These are phyloP conservation scores for Colletotrichum sp. DNA, from an alignment of 2,329 filamentous ascomycete genomes.

Conservation along the genomic window DNA sequence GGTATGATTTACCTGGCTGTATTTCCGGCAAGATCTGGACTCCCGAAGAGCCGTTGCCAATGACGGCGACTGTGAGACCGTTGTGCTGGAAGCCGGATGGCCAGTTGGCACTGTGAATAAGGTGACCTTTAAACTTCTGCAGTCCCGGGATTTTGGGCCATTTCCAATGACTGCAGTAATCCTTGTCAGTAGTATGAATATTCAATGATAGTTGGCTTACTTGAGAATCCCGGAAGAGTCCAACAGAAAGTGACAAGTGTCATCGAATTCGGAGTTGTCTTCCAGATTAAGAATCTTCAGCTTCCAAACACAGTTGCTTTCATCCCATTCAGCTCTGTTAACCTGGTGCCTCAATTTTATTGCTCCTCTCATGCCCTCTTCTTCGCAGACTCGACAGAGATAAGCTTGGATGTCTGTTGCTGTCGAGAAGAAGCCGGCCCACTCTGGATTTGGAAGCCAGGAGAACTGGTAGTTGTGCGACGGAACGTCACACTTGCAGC, in stretches of 20 bases:
- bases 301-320: conserved; percentile 44
- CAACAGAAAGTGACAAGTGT: conserved; percentile 24
- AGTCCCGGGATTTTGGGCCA: conserved; percentile 51
- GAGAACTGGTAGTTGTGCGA: conserved; percentile 67
- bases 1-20: neutral
- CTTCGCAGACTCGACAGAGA: conserved; percentile 48
- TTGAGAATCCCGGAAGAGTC: neutral
- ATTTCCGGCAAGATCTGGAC: conserved; percentile 32
- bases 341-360: conserved; percentile 49
- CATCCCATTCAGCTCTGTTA: conserved; percentile 46
- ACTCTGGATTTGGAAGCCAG: conserved; percentile 62
- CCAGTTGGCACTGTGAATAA: conserved; percentile 49
- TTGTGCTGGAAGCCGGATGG: conserved; percentile 30
- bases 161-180: conserved; percentile 37
- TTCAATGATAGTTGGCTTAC: neutral
- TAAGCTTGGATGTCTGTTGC: conserved; percentile 61
- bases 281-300: conserved; percentile 41
- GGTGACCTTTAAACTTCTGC: conserved; percentile 47
- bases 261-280: conserved; percentile 43
- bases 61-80: conserved; percentile 33
- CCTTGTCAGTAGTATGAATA: neutral
- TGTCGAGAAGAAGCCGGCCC: conserved; percentile 61
- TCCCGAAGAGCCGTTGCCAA: conserved; percentile 35
- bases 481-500: conserved; percentile 60
- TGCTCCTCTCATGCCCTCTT: conserved; percentile 45